Conservation (phyloP, 1,139 yeast species). For the Hyphopichia fennica region DNA sequence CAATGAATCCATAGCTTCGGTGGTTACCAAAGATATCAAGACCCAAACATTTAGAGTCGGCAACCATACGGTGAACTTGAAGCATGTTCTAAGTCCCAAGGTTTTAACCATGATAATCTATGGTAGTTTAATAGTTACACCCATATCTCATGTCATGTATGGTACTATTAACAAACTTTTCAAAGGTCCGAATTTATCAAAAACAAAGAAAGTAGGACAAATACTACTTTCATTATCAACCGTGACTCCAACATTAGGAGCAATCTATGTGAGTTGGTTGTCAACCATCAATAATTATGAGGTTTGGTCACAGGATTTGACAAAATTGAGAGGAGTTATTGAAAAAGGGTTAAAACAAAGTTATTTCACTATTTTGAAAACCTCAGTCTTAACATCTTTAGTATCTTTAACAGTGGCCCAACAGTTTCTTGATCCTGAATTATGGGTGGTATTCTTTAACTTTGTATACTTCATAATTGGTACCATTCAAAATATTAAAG, state of each 20-base stretch:
- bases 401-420: constrained; percentile 71
- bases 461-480: constrained; percentile 73
- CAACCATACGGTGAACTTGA: constrained; percentile 16
- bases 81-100: constrained; percentile 46
- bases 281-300: constrained; percentile 42
- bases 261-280: constrained; percentile 57
- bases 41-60: constrained; percentile 10
- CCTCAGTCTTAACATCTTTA: constrained; percentile 67
- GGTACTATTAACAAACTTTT: constrained; percentile 44
- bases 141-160: constrained; percentile 67
- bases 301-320: neutral
- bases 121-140: constrained; percentile 71
- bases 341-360: constrained; percentile 47
- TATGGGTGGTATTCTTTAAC: constrained; percentile 86
- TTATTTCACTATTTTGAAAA: constrained; percentile 56
- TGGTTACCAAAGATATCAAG: constrained; percentile 47
- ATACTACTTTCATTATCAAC: constrained; percentile 59
- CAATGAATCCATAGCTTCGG: constrained; percentile 59
- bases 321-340: constrained; percentile 14
- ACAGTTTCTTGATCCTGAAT: constrained; percentile 64
- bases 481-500: constrained; percentile 71
- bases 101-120: constrained; percentile 69
- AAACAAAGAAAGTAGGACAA: constrained; percentile 51
- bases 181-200: constrained; percentile 37
- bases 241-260: constrained; percentile 63